These are phyloP conservation scores for Nectriaceae sp. DNA, from an alignment of 2,329 filamentous ascomycete genomes.

Conservation along the genomic window DNA sequence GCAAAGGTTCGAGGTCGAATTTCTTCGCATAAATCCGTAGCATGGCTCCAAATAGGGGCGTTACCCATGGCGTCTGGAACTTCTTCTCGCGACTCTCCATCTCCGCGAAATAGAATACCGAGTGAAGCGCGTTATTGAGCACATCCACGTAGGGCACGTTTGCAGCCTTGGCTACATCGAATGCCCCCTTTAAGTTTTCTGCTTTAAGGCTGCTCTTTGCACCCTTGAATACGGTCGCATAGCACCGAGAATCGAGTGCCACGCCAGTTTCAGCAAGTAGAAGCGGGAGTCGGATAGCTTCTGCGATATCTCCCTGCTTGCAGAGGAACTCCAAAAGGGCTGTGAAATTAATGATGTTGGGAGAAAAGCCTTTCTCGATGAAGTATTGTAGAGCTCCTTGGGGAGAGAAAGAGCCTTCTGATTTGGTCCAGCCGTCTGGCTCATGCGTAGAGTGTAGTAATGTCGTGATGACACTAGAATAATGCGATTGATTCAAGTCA, in stretches of 20 bases:
- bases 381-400: constrained; percentile 43
- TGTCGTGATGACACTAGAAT: constrained; percentile 59
- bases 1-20: constrained; percentile 49
- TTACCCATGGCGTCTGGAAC: constrained; percentile 31
- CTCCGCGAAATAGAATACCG: constrained; percentile 47
- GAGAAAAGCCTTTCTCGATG: constrained; percentile 59
- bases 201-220: constrained; percentile 62
- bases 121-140: constrained; percentile 47
- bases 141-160: constrained; percentile 39
- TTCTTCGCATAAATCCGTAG: constrained; percentile 50
- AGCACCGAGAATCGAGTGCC: constrained; percentile 66
- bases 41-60: constrained; percentile 49
- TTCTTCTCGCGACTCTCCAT: constrained; percentile 38
- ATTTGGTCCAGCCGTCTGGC: constrained; percentile 17
- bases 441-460: constrained; percentile 48
- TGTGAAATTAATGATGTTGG: constrained; percentile 65
- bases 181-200: constrained; percentile 45
- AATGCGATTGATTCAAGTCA: constrained; percentile 47
- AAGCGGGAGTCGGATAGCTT: constrained; percentile 36
- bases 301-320: constrained; percentile 43
- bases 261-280: constrained; percentile 47
- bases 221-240: constrained; percentile 69
- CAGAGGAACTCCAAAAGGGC: constrained; percentile 73
- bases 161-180: constrained; percentile 50
- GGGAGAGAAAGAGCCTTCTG: constrained; percentile 29